Evolutionary conservation across 306 rosid species (phyloP).

Genomic region (Malus domestica): DNA sequence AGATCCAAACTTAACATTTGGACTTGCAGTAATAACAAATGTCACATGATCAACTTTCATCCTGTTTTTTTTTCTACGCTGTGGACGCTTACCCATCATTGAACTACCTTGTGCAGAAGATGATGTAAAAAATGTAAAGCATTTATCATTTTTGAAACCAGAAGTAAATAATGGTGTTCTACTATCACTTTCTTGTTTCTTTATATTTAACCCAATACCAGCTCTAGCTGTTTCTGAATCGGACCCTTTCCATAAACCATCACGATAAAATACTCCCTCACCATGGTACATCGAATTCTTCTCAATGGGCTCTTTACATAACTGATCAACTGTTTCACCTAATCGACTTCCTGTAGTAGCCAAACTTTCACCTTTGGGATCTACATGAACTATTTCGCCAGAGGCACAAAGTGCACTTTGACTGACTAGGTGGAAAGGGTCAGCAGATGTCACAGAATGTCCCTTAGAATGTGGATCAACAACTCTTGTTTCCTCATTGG

Average conservation of each 20-base stretch:
- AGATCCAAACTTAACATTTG: conserved; percentile 37
- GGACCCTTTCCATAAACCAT: conserved; percentile 19
- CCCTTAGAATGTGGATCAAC: conserved; percentile 33
- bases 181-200: conserved; percentile 27
- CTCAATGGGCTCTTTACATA: conserved; percentile 15
- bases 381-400: conserved; percentile 28
- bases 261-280: conserved; percentile 16
- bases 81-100: conserved; percentile 32
- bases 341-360: conserved; percentile 20
- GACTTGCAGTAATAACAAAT: conserved; percentile 36
- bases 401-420: conserved; percentile 10
- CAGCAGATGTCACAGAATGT: conserved; percentile 24
- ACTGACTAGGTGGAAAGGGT: conserved; percentile 13
- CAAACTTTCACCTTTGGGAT: conserved; percentile 28
- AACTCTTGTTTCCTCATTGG: conserved; percentile 49
- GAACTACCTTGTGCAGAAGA: conserved; percentile 31
- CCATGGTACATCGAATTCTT: neutral
- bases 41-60: conserved; percentile 33
- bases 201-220: conserved; percentile 27
- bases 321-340: conserved; percentile 19
- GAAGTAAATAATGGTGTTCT: conserved; percentile 17
- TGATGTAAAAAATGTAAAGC: conserved; percentile 56
- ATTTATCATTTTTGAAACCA: conserved; percentile 32
- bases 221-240: conserved; percentile 25
- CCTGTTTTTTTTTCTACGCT: conserved; percentile 49